Evolutionary conservation across 257 asterid species (phyloP), one percentile per base, ranked within the genome.

Genomic region (Solanum neorickii): DNA sequence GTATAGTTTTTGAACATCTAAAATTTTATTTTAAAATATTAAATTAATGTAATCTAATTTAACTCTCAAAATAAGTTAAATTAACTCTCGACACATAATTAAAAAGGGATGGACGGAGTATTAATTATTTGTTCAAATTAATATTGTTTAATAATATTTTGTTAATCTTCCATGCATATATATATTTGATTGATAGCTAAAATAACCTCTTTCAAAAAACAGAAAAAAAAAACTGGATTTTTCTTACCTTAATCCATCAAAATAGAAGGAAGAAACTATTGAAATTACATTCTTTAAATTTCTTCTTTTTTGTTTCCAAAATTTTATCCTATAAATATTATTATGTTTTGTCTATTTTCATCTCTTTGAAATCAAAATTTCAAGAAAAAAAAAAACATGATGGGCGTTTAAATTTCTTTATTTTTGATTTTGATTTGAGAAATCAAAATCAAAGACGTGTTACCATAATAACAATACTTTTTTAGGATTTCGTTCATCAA

Each of bases 391-490:
- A 31, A 8, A 39, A 52, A 52, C 35, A 2, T 25, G 83, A 77
- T 77, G 60, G 39, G 5, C 25, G 12, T 39, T 84, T 83, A 56
- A 56, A 56, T 52, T 59, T 59, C 59, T 62, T 62, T 62, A 56
- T 84, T 88, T 82, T n/a, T 84, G 35, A 8, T 70, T 91, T 92
- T 84, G 78, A 56, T 83, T 86, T 76, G 91, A 90, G 5, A 56
- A 91, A 92, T 86, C 89, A 87, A 87, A 90, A 90, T 90, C 90
- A 59, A 89, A 90, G 90, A 91, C 93, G 91, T 91, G 94, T 90
- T 91, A 62, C 31, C 70, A 62, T 62, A 62, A n/a, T 25, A 62
- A 62, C 8, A 62, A 62, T n/a, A 62, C 15, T n/a, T 62, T n/a
- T n/a, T 62, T 29, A 23, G 6, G 70, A 62, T 62, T 62, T 62